Base-by-base conservation (phyloP, 202 grass and related monocot genomes). In the Cymbopogon flexuosus region DNA sequence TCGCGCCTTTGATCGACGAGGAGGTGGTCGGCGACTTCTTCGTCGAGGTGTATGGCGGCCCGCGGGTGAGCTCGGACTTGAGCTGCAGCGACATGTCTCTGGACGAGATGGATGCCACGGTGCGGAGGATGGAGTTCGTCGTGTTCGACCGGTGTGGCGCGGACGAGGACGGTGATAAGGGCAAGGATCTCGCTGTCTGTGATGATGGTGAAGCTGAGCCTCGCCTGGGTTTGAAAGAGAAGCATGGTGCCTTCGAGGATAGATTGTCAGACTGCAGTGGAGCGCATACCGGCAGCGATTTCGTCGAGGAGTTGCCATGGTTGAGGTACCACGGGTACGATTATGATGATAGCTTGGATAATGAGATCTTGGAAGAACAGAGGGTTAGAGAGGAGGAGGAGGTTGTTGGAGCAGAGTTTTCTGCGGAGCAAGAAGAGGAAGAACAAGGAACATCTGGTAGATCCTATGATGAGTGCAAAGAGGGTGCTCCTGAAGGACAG, bases 51-150 rank as follows among this genome's bases (percentile, higher is more conserved):
- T 94, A 93, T 80, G 60, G 79, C 24, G 88, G 84, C 11, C 88
- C 88, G 23, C 83, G 88, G 54, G 75, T 86, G 69, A 90, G 88
- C 79, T 79, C 84, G 7, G 88, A 83, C 68, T 75, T 83, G 68
- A 89, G 88, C 88, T 90, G 79, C 70, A 96, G 96, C 80, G 92
- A 99, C 81, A 75, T 93, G 74, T 91, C 92, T 39, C 2, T 95
- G 46, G 92, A 93, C 78, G 92, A 96, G 68, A 83, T 90, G 88
- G 96, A 93, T 71, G 92, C 43, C 41, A 84, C 70, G 40, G 83
- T 82, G 59, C 82, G 83, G 83, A 72, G 67, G 88, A 82, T 88
- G 68, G 86, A 90, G 74, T 93, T 86, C 39, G 80, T 88, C 10
- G 78, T 81, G 57, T 89, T 90, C 61, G 93, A 97, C 67, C 90